Evolutionary conservation across 495 filamentous ascomycete species (phyloP).

Genomic region (Parachaetomium inaequale): DNA sequence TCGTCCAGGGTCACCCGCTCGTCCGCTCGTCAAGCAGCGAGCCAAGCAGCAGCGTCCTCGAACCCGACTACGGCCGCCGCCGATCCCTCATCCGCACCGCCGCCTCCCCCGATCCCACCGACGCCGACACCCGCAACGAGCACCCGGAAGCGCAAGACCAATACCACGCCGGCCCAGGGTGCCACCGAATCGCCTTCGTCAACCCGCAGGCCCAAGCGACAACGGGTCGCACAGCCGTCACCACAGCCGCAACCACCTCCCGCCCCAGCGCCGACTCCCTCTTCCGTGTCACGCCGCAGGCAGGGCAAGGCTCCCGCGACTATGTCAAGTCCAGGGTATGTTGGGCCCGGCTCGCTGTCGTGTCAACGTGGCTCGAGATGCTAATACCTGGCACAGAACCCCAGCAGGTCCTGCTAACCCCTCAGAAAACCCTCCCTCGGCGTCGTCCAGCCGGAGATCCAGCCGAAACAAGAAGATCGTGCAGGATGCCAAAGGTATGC

Average conservation of each 20-base stretch:
- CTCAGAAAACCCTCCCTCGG: constrained; percentile 37
- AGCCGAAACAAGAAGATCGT: constrained; percentile 58
- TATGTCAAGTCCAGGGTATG: constrained; percentile 83
- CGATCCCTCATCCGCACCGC: constrained; percentile 40
- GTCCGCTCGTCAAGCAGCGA: constrained; percentile 70
- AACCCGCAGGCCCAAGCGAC: constrained; percentile 54
- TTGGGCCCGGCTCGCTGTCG: constrained; percentile 8
- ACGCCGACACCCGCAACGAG: constrained; percentile 29
- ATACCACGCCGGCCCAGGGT: constrained; percentile 27
- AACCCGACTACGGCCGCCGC: constrained; percentile 36
- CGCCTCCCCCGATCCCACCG: constrained; percentile 42
- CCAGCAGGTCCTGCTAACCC: constrained; percentile 36
- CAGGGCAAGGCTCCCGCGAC: constrained; percentile 60
- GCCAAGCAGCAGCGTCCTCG: constrained; percentile 49
- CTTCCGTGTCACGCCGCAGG: constrained; percentile 51
- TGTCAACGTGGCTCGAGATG: not conserved
- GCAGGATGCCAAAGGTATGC: constrained; percentile 39
- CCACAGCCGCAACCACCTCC: constrained; percentile 23
- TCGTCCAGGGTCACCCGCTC: constrained; percentile 80
- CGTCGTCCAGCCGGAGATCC: constrained; percentile 63
- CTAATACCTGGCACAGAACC: constrained; percentile 27
- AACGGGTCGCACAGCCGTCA: constrained; percentile 37
- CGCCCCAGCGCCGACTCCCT: constrained; percentile 25
- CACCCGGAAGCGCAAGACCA: constrained; percentile 42
- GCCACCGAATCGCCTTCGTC: constrained; percentile 34